Base-by-base conservation (phyloP, 345 rosid genomes). In the Populus deltoides region DNA sequence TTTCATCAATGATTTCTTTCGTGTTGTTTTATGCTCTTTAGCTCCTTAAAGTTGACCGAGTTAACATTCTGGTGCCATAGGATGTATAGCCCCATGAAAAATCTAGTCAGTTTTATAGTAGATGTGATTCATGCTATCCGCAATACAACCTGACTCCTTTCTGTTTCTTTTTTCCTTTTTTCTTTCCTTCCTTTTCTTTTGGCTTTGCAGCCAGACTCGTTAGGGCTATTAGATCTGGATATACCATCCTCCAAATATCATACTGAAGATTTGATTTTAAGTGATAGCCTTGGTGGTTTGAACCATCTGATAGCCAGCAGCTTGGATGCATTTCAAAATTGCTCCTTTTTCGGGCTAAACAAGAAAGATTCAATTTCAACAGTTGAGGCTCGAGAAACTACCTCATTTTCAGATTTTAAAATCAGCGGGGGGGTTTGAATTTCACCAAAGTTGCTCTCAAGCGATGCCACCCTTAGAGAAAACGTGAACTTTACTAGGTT, bases 231-330 rank as follows among this genome's bases (percentile, higher is more conserved):
- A 35, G 98, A 91, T 85, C 83, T 91, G 80, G 97, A 90, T 73
- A 77, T 86, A 59, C 89, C 87, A 70, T 83, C 95, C 20, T 84
- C 90, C 9, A 96, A 90, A 86, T 92, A 92, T 83, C 86, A 76
- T 17, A 79, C 82, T 0, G 97, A 93, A 74, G 98, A 92, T 79
- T 63, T 93, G 61, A 87, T 89, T 68, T 81, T 92, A 68, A 82
- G 88, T 62, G 94, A 96, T 73, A 92, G 98, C 86, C 91, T 93
- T 18, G 91, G 97, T 43, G 91, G 92, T 79, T 84, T 96, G 83
- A 96, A 87, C 86, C 90, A 94, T 82, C 85, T 96, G 74, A 90
- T 94, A 81, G 98, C 98, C 33, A 96, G 91, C 83, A 96, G 98
- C 79, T 90, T 92, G 72, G 99, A 94, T 81, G 93, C 98, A 65